A percentile compares a stretch with the other conserved stretches of the same genome.
Conservation (phyloP, 2,329 filamentous ascomycete genomes). For the Emergomyces orientalis region DNA sequence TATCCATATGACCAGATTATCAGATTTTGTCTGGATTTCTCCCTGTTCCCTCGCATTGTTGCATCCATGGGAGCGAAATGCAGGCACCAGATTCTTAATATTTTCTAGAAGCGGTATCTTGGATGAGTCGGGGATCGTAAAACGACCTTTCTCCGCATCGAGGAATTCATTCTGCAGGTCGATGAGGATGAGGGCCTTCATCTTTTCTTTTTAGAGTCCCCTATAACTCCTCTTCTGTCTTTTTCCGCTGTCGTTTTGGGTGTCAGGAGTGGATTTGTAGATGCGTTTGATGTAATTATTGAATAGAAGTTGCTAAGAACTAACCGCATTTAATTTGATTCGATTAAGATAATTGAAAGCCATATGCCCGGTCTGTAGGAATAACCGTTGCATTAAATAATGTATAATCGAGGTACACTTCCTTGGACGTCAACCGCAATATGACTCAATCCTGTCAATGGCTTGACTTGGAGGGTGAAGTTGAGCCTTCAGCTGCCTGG, state of each 20-base stretch:
- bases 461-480: too few species aligned
- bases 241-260: not conserved
- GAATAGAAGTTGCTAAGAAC: too few species aligned
- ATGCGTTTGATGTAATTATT: too few species aligned
- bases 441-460: too few species aligned
- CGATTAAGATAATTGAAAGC: too few species aligned
- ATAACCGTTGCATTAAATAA: too few species aligned
- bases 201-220: not conserved
- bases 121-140: not conserved
- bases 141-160: not conserved
- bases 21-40: not conserved
- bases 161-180: slow-evolving; percentile 8
- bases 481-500: too few species aligned
- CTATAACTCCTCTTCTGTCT: not conserved
- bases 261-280: not conserved
- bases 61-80: slow-evolving; percentile 2
- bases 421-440: too few species aligned
- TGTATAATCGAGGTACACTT: too few species aligned
- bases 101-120: slow-evolving; percentile 1
- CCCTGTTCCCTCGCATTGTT: not conserved
- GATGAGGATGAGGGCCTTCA: slow-evolving; percentile 7
- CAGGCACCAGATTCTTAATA: not conserved
- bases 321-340: too few species aligned
- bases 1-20: slow-evolving; percentile 2
- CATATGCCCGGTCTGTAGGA: too few species aligned